Evolutionary conservation across 352 stramenopile species (phyloP), one percentile per base, ranked within the genome.

Genomic region (Globisporangium sylvaticum): DNA sequence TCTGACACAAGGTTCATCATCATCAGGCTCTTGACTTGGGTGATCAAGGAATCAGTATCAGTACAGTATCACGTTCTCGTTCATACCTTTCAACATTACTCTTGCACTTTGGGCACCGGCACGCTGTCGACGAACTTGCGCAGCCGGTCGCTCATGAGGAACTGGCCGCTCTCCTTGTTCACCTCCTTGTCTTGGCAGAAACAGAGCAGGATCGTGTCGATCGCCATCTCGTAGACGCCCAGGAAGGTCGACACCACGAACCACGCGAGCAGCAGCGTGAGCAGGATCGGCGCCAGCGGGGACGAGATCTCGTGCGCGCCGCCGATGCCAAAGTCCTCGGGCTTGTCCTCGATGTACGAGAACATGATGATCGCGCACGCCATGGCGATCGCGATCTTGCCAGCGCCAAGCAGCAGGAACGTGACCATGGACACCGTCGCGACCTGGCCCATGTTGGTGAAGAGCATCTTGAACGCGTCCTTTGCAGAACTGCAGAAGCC

Each of bases 201-300:
- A 73, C 95, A 98, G 61, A 98, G 78, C 46, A 99, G 73, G 37
- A 99, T 97, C 7, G 93, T 98, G 48, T 95, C 88, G 66, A 99
- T 98, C 27, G 81, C 78, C 86, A 98, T 98, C 62, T 97, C 92
- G 73, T 98, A 99, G 8, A 98, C 90, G 27, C 87, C 82, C 57
- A 98, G 85, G 65, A 99, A 98, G 68, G 98, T 97, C 7, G 80
- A 89, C 5, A 83, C 89, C 37, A 99, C 84, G 65, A 98, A 97
- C 80, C 92, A 99, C 7, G 94, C 83, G 25, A 98, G 77, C 1
- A 98, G 55, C 24, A 97, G 74, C 18, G 97, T 91, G 22, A 99
- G 67, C 22, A 98, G 53, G 34, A 97, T 84, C 15, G 96, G 94
- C 9, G 88, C 88, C 27, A 97, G 76, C 7, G 89, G 72, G 6